Evolutionary conservation across 495 filamentous ascomycete species (phyloP), one percentile per base, ranked within the genome.

Genomic region (Aspergillus asperescens): DNA sequence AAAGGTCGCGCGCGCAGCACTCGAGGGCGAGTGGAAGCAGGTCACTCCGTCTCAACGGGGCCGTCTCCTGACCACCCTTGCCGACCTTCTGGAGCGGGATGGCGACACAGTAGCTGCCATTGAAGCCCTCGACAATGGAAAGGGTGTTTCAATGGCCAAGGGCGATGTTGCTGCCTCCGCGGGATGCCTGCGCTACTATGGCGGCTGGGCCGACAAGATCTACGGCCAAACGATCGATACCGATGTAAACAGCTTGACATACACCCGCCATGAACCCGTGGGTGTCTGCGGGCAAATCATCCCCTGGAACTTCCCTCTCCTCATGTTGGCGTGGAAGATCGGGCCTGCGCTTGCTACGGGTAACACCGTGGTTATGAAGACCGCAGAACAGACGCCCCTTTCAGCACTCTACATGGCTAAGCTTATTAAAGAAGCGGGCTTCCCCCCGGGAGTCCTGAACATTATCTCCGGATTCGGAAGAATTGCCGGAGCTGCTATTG

Each of bases 321-420:
- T 94, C 87, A 88, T 89, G 5, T 85, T 87, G 0, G 63, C 65
- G 20, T 71, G 68, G 68, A 84, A 83, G 54, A 55, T 81, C 5
- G 81, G 76, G 4, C 77, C 80, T 0, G 79, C 80, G 0, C 59
- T 85, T 1, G 76, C 75, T 0, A 72, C 77, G 0, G 82, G 82
- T 0, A 83, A 84, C 60, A 72, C 71, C 2, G 70, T 96, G 47
- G 84, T 97, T 59, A 72, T 97, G 54, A 97, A 97, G 72, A 84
- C 90, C 7, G 94, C 92, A 0, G 92, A 97, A 71, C 81, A 88
- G 50, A 89, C 95, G 44, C 92, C 92, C 3, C 88, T 93, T 10
- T 90, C 87, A 18, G 84, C 83, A 32, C 91, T 92, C 81, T 90
- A 89, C 59, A 71, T 95, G 16, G 91, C 86, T 22, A 83, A 90